Percentiles rank a stretch among this genome's conserved stretches.
phyloP scores from a whole-genome alignment of 129 eudicot genomes.

The Chrysanthemum seticuspe region DNA sequence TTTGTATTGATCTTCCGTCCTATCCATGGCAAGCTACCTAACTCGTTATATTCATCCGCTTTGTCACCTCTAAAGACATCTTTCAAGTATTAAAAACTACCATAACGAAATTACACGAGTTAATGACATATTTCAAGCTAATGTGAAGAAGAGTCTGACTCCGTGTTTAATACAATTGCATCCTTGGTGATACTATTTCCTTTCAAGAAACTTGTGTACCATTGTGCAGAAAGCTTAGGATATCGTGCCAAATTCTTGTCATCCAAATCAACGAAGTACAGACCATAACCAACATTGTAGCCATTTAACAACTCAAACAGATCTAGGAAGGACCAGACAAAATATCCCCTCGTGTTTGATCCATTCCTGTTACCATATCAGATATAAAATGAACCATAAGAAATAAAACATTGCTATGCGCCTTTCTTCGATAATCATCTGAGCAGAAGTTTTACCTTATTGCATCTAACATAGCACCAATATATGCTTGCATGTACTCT shows the following conservation, averaged over 20 bases:
- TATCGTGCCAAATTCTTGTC: conserved; percentile 44
- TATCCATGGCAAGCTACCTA: no score
- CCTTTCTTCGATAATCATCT: no score
- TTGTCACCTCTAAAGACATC: no score
- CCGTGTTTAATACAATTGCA: background rate
- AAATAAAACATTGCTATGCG: no score
- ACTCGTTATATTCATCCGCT: no score
- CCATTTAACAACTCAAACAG: conserved; percentile 38
- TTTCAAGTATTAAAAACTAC: no score
- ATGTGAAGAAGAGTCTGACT: background rate
- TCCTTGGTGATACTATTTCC: conserved; percentile 26
- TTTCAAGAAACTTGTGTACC: conserved; percentile 49
- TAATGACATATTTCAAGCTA: background rate
- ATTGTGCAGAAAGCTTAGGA: conserved; percentile 53
- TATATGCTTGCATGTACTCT: conserved; percentile 55
- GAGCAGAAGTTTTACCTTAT: conserved; percentile 42
- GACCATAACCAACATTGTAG: conserved; percentile 34
- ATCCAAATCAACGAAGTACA: conserved; percentile 49
- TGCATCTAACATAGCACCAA: conserved; percentile 65
- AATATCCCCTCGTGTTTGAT: conserved; percentile 48
- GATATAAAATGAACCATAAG: background rate
- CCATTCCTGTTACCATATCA: conserved; percentile 43
- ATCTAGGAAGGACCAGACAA: conserved; percentile 55
- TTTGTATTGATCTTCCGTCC: no score
- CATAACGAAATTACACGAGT: no score